Conservation (phyloP, 1,284 basidiomycete genomes). For the Trametes versicolor region DNA sequence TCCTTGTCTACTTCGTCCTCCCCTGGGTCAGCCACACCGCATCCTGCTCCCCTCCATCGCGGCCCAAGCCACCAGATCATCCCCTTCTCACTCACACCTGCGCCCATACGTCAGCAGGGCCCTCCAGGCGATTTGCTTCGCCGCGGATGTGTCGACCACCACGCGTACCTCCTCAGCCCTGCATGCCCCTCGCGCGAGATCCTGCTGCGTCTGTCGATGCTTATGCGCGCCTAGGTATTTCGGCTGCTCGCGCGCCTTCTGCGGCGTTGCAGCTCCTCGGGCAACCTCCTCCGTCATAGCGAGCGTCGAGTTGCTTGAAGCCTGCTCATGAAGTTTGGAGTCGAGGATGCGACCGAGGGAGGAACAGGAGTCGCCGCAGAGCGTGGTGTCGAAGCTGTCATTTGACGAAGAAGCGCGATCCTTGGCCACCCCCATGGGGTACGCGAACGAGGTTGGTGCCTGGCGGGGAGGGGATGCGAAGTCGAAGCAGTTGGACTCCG, state of each 20-base stretch:
- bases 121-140: neutral
- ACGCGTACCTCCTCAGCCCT: neutral
- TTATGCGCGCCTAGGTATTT: neutral
- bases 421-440: neutral
- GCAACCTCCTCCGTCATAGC: neutral
- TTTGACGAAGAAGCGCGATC: neutral
- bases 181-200: neutral
- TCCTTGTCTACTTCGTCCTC: no score
- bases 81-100: no score
- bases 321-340: neutral
- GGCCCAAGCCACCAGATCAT: no score
- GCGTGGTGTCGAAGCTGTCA: neutral
- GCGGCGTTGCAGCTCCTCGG: neutral
- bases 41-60: no score
- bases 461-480: neutral
- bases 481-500: neutral
- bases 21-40: no score
- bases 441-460: neutral
- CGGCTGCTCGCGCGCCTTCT: neutral
- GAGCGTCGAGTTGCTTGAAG: neutral
- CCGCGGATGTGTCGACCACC: conserved; percentile 1
- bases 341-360: neutral
- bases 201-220: neutral
- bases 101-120: neutral
- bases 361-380: neutral